Conservation (phyloP, 148 eudicot species). For the Salicornia ramosissima region DNA sequence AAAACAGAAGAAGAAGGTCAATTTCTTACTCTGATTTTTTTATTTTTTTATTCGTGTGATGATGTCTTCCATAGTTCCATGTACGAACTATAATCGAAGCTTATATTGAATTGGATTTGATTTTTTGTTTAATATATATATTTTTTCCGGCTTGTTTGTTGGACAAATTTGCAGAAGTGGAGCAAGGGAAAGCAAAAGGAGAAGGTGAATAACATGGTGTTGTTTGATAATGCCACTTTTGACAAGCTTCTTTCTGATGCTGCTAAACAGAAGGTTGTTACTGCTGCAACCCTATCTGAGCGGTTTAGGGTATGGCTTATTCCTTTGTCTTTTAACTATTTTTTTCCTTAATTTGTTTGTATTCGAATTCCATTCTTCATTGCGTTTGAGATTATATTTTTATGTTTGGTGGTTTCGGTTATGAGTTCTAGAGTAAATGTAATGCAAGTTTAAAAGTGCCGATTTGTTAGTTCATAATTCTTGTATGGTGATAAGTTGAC, state of each 20-base stretch:
- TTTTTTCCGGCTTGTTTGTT: too few species aligned
- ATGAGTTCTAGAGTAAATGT: too few species aligned
- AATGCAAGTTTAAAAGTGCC: too few species aligned
- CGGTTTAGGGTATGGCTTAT: constrained; percentile 59
- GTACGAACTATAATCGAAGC: background rate
- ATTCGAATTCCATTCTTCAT: background rate
- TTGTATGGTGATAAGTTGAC: too few species aligned
- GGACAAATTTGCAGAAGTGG: constrained; percentile 60
- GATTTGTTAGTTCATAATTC: too few species aligned
- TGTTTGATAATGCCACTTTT: constrained; percentile 80
- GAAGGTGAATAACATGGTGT: constrained; percentile 96
- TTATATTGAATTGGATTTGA: background rate
- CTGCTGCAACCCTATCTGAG: constrained; percentile 82
- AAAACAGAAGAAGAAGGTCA: constrained; percentile 97
- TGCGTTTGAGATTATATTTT: background rate
- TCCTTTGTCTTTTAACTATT: background rate
- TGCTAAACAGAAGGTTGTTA: constrained; percentile 77
- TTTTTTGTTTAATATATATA: too few species aligned
- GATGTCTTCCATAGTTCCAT: too few species aligned
- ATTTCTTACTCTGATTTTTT: background rate
- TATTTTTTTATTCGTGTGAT: background rate
- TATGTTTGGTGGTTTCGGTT: background rate
- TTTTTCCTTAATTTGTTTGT: background rate
- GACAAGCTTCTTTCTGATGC: constrained; percentile 79
- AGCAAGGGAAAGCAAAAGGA: constrained; percentile 99